These are phyloP conservation scores for Dothidotthia symphoricarpi DNA, from an alignment of 2,329 filamentous ascomycete genomes.

Conservation along the genomic window DNA sequence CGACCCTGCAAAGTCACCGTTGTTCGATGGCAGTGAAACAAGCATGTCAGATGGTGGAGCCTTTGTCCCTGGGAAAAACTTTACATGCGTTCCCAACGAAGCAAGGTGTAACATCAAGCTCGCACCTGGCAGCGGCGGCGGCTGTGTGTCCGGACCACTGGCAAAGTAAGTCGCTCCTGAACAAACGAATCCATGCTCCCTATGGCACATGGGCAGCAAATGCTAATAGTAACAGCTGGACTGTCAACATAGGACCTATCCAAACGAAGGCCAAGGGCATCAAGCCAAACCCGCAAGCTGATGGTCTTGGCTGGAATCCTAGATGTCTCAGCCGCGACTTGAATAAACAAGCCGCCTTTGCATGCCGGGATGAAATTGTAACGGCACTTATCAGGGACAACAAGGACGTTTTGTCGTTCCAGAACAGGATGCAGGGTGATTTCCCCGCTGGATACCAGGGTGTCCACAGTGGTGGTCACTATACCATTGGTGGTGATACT, in stretches of 20 bases:
- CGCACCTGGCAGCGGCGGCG: constrained; percentile 55
- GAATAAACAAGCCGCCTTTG: constrained; percentile 20
- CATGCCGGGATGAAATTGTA: constrained; percentile 25
- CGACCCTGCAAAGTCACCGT: constrained; percentile 48
- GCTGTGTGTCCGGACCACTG: constrained; percentile 57
- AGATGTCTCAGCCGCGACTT: constrained; percentile 44
- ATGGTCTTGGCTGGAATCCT: constrained; percentile 39
- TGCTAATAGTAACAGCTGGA: constrained; percentile 17
- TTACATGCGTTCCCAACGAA: constrained; percentile 27
- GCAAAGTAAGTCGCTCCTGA: constrained; percentile 35
- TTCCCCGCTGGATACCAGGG: constrained; percentile 36
- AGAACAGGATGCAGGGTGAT: constrained; percentile 41
- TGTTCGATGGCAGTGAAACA: constrained; percentile 57
- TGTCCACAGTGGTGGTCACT: constrained; percentile 50
- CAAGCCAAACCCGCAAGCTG: constrained; percentile 28
- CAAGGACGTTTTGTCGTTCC: constrained; percentile 36
- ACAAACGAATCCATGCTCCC: too few species aligned
- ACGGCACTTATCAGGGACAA: constrained; percentile 22
- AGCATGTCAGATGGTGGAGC: constrained; percentile 50
- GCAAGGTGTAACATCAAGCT: constrained; percentile 35
- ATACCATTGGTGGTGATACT: constrained; percentile 47
- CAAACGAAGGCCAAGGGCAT: constrained; percentile 34
- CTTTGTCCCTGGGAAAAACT: constrained; percentile 28
- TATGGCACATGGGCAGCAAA: too few species aligned
- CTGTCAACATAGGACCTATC: constrained; percentile 52